Conservation (phyloP, 768 basidiomycete species). For the Mrakia gelida region DNA sequence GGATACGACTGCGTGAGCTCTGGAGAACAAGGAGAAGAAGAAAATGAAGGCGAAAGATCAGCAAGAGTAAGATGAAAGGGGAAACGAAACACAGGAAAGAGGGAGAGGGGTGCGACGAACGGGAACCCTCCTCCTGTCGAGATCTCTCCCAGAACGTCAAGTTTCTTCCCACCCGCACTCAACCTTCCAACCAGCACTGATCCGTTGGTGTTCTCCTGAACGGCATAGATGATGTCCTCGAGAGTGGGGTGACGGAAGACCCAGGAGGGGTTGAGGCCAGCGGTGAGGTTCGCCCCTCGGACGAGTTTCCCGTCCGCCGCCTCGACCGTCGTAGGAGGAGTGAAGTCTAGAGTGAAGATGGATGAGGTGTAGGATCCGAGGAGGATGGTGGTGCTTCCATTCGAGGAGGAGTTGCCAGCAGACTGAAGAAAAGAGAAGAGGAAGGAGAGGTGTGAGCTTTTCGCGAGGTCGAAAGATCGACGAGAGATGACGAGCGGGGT, state of each 20-base stretch:
- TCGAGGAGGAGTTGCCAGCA: background rate
- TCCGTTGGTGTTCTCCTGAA: constrained; percentile 20
- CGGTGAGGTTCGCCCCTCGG: background rate
- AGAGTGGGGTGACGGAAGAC: constrained; percentile 13
- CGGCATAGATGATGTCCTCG: constrained; percentile 18
- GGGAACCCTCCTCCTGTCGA: constrained; percentile 15
- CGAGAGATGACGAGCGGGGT: background rate
- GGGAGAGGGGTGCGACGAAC: constrained; percentile 5
- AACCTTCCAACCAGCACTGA: constrained; percentile 10
- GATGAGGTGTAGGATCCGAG: constrained; percentile 14
- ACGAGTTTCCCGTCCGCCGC: constrained; percentile 20
- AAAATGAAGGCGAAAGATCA: background rate
- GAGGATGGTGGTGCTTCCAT: background rate
- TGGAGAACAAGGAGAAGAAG: background rate
- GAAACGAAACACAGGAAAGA: background rate
- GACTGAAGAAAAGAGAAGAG: background rate
- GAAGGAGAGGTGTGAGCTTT: background rate
- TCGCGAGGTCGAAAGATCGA: background rate
- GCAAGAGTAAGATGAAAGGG: too few relatives aligned
- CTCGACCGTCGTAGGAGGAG: constrained; percentile 17
- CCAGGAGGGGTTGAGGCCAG: constrained; percentile 12
- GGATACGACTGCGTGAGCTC: constrained; percentile 20
- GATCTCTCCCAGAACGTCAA: background rate
- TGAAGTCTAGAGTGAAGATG: constrained; percentile 17
- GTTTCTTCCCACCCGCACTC: background rate